Evolutionary conservation across 2,329 filamentous ascomycete species (phyloP).

Genomic region (Botryotinia narcissicola): DNA sequence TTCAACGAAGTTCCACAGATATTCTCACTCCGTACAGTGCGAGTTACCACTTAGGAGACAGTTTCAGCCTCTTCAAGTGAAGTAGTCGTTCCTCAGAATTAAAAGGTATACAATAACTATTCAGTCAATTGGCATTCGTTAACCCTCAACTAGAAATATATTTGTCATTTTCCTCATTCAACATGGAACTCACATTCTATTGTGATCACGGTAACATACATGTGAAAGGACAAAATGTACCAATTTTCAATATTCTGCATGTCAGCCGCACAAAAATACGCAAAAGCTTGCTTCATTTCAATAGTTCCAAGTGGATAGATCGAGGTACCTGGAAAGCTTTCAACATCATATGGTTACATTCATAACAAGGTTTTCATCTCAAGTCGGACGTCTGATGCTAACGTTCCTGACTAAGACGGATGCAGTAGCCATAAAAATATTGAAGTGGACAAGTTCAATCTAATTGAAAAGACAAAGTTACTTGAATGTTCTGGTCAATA

Average conservation of each 20-base stretch:
- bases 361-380: slow-evolving; percentile 6
- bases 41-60: background rate
- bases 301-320: slow-evolving; percentile 15
- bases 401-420: background rate
- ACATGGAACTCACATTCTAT: background rate
- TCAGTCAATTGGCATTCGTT: background rate
- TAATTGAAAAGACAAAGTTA: background rate
- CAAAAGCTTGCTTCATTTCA: slow-evolving; percentile 12
- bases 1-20: background rate
- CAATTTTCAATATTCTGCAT: background rate
- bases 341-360: slow-evolving; percentile 10
- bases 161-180: background rate
- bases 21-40: background rate
- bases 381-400: slow-evolving; percentile 9
- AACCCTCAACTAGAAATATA: background rate
- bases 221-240: background rate
- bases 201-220: background rate
- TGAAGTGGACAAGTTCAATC: background rate
- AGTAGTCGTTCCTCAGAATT: background rate
- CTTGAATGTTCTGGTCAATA: background rate
- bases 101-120: too few species aligned
- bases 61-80: background rate
- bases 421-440: background rate
- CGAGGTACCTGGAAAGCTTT: background rate
- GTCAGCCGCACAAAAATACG: slow-evolving; percentile 3